phyloP scores from a whole-genome alignment of 306 rosid genomes.

The Cicer pinnatifidum region DNA sequence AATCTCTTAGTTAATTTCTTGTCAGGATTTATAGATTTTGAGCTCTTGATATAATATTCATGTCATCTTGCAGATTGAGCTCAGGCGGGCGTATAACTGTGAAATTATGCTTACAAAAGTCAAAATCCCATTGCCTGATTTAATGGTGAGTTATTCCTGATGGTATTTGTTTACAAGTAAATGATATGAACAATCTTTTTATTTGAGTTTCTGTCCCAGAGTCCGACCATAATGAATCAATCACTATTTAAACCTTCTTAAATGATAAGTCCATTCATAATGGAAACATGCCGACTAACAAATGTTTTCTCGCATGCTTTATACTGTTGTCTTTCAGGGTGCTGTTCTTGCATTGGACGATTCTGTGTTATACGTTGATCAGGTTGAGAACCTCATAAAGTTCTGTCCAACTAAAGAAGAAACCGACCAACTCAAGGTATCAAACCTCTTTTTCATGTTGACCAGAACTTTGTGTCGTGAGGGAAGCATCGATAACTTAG shows the following conservation, averaged over 20 bases:
- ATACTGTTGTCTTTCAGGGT: conserved; percentile 55
- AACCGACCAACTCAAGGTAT: conserved; percentile 84
- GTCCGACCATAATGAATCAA: background rate
- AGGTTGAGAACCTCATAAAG: conserved; percentile 95
- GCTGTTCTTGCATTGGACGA: conserved; percentile 86
- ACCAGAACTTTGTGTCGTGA: conserved; percentile 30
- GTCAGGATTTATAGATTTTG: conserved; percentile 26
- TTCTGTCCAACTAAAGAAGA: conserved; percentile 97
- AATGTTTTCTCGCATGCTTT: conserved; percentile 36
- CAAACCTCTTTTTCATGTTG: conserved; percentile 22
- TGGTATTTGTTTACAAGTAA: conserved; percentile 23
- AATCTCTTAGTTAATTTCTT: conserved; percentile 28
- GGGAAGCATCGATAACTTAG: conserved; percentile 35
- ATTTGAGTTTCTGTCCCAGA: conserved; percentile 40
- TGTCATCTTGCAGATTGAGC: conserved; percentile 80
- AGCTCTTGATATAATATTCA: conserved; percentile 38
- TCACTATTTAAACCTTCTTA: conserved; percentile 14
- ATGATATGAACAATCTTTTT: conserved; percentile 33
- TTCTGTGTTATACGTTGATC: conserved; percentile 75
- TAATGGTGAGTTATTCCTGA: conserved; percentile 72
- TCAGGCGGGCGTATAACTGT: conserved; percentile 95
- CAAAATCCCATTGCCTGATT: conserved; percentile 88
- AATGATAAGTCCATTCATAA: too few species aligned
- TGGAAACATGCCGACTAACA: conserved; percentile 11
- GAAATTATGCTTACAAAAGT: conserved; percentile 99